Conservation (phyloP, 1,284 basidiomycete genomes). For the Xerocomus minutiporus region DNA sequence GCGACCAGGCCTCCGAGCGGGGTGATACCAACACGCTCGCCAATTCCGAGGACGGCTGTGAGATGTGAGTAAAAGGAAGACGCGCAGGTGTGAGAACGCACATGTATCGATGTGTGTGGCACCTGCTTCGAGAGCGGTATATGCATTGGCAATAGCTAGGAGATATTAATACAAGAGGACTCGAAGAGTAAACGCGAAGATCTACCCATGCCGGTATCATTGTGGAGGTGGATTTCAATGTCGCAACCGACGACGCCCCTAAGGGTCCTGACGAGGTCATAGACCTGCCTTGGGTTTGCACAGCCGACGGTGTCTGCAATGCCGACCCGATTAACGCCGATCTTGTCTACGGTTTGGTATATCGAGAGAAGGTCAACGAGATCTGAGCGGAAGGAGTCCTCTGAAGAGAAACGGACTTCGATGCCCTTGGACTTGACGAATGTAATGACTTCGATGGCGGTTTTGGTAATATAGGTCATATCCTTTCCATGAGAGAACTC, state of each 20-base stretch:
- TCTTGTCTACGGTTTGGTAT: slow-evolving; percentile 99
- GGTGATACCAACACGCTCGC: slow-evolving; percentile 98
- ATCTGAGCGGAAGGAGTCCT: slow-evolving; percentile 99
- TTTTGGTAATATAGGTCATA: slow-evolving; percentile 99
- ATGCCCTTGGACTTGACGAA: slow-evolving; percentile 99
- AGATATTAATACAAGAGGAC: slow-evolving; percentile 5
- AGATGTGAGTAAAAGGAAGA: slow-evolving; percentile 1
- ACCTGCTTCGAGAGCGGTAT: slow-evolving; percentile 97
- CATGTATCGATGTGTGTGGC: slow-evolving; percentile 99
- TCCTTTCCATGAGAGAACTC: slow-evolving; percentile 99
- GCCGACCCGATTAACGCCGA: slow-evolving; percentile 98
- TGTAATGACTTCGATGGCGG: slow-evolving; percentile 96
- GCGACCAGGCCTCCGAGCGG: slow-evolving; percentile 96
- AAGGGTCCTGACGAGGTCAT: slow-evolving; percentile 95
- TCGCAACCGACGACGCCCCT: slow-evolving; percentile 95
- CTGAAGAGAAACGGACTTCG: slow-evolving; percentile 99
- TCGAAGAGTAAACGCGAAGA: slow-evolving; percentile 1
- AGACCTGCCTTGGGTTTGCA: slow-evolving; percentile 98
- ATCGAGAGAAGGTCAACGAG: slow-evolving; percentile 98
- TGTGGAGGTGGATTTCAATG: slow-evolving; percentile 98
- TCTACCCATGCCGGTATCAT: slow-evolving; percentile 90
- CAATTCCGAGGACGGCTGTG: slow-evolving; percentile 89
- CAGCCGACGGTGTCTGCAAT: slow-evolving; percentile 99
- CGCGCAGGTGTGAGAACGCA: slow-evolving; percentile 34
- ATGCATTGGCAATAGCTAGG: slow-evolving; percentile 95